A percentile compares a stretch with the other conserved stretches of the same genome.
Conservation (phyloP, 495 filamentous ascomycete genomes). For the Tuber umbilicatum region DNA sequence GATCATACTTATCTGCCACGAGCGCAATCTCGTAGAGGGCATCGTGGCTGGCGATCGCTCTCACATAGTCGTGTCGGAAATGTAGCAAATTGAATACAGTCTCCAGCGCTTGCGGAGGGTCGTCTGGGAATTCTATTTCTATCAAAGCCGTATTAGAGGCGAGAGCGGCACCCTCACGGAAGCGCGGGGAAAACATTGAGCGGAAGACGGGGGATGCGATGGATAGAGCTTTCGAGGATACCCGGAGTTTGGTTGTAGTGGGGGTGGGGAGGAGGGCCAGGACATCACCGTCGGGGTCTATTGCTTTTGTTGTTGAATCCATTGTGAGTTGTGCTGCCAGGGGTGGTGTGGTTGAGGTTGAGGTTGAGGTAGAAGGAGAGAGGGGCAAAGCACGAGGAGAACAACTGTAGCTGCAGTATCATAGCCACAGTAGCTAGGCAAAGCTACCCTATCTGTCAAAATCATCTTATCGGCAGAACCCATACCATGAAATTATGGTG, state of each 20-base stretch:
- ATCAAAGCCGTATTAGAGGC: not conserved
- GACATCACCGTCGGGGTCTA: slow-evolving; percentile 22
- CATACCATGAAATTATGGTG: too few species aligned
- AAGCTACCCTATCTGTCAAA: too few species aligned
- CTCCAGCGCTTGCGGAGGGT: slow-evolving; percentile 15
- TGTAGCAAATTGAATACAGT: slow-evolving; percentile 29
- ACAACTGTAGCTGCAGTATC: too few species aligned
- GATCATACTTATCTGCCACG: slow-evolving; percentile 37
- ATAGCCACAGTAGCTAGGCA: too few species aligned
- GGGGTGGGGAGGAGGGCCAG: not conserved
- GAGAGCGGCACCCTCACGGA: slow-evolving; percentile 29
- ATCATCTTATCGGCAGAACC: too few species aligned
- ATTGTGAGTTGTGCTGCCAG: not conserved
- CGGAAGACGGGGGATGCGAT: slow-evolving; percentile 35
- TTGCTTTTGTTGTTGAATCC: not conserved
- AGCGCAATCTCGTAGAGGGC: slow-evolving; percentile 24
- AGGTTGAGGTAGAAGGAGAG: not conserved
- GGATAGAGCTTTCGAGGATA: slow-evolving; percentile 33
- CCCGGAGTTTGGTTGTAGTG: slow-evolving; percentile 11
- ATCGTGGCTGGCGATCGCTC: not conserved
- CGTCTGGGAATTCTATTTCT: slow-evolving; percentile 18
- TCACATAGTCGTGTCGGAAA: slow-evolving; percentile 13
- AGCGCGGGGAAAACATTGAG: slow-evolving; percentile 35
- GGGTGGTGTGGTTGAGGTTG: not conserved
- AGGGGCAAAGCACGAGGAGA: too few species aligned